Conservation (phyloP, 2,329 filamentous ascomycete genomes). For the Periconia sp. region DNA sequence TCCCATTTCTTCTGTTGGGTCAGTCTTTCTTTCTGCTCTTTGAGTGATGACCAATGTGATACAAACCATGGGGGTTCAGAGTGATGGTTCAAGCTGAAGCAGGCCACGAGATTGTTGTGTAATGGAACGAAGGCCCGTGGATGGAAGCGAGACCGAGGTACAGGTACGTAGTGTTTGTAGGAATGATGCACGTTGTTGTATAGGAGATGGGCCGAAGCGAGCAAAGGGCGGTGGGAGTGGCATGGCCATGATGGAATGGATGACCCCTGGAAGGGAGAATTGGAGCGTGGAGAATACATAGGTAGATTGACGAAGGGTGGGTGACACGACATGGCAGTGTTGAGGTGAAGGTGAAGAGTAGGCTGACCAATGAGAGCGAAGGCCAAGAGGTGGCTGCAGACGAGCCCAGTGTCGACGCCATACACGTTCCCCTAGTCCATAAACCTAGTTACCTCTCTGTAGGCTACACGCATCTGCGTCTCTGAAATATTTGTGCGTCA, state of each 20-base stretch:
- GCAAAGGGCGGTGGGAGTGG: not conserved
- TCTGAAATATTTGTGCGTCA: too few relatives aligned
- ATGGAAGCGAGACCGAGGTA: not conserved
- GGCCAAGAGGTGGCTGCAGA: not conserved
- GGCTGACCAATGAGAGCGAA: not conserved
- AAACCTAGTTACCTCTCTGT: slow-evolving; percentile 2
- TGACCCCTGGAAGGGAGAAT: not conserved
- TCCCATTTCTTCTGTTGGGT: too few relatives aligned
- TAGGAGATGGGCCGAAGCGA: not conserved
- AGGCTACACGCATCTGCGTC: not conserved
- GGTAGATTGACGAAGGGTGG: not conserved
- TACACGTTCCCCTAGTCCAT: slow-evolving; percentile 8
- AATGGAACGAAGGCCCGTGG: not conserved
- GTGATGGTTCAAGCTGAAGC: too few relatives aligned
- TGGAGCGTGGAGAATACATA: not conserved
- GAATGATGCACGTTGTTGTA: too few relatives aligned
- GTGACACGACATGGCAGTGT: not conserved
- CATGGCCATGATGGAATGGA: not conserved
- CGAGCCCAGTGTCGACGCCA: not conserved
- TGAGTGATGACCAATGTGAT: too few relatives aligned
- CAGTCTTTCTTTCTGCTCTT: too few relatives aligned
- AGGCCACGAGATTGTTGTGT: not conserved
- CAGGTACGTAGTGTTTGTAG: not conserved
- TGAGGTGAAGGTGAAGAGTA: not conserved
- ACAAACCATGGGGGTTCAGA: too few relatives aligned